Evolutionary conservation across 1,139 yeast species (phyloP), one percentile per base, ranked within the genome.

Genomic region (Sugiyamaella grinbergsii): DNA sequence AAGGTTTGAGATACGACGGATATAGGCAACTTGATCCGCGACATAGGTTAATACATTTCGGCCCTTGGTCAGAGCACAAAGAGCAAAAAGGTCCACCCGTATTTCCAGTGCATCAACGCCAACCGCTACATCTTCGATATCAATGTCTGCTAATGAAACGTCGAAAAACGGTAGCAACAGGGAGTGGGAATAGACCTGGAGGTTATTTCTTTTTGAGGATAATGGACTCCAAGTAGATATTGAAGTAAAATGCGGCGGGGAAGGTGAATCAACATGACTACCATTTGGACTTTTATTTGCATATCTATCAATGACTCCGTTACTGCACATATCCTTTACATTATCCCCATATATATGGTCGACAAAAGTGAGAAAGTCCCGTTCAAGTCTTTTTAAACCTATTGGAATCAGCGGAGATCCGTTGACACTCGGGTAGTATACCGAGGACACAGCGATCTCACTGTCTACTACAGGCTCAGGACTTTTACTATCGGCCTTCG

Each of bases 91-190:
- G 28, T 56, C 59, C 18, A 56, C 39, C 4, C 59, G 48, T 13
- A 56, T 36, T 15, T 53, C 56, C 5, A 58, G 32, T 16, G 61
- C 61, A 43, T 59, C 62, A 3, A 56, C 59, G 10, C 62, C 62
- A 19, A 47, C 23, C 1, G 56, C 47, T 4, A 51, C 47, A 13
- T 46, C 52, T 23, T 56, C 58, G n/a, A 55, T 34, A 26, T 55
- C 54, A 16, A 56, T 29, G 13, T 33, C 32, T 3, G 44, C 53
- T 8, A 23, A 39, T 1, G 55, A 13, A 29, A 52, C 19, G 29
- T 55, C 53, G 34, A 52, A 56, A 39, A 57, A 59, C 4, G 58
- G 59, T 11, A 59, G 38, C 26, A 57, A 32, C 39, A 59, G 34
- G 3, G 59, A 46, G 39, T 55, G 55, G 2, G 60, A 45, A 47